Percentiles rank a stretch among this genome's conserved stretches.
Conservation (phyloP, 805 yeast genomes). For the Candida sithepensis region DNA sequence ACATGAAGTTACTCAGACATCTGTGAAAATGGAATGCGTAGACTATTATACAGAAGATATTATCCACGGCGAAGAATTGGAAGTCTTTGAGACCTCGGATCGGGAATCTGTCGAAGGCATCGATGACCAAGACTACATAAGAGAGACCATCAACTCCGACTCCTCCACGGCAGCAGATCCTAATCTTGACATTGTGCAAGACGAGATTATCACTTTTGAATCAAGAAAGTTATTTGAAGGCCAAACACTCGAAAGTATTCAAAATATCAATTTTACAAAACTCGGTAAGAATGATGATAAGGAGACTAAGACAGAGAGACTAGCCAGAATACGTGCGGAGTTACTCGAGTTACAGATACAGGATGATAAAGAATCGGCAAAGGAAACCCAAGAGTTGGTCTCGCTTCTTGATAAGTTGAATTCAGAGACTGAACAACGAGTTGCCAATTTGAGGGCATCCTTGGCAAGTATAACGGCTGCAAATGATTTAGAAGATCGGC, state of each 20-base stretch:
- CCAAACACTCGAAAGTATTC: not conserved
- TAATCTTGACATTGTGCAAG: not conserved
- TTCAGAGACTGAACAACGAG: not conserved
- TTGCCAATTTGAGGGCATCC: not conserved
- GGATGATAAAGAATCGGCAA: conserved; percentile 3
- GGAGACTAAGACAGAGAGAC: not conserved
- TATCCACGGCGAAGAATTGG: conserved; percentile 16
- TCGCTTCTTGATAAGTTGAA: conserved; percentile 5
- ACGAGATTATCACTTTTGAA: not conserved
- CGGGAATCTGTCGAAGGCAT: conserved; percentile 5
- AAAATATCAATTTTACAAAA: not conserved
- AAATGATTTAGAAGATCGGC: too few species aligned
- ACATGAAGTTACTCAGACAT: not conserved
- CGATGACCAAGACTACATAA: too few species aligned
- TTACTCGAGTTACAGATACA: conserved; percentile 1
- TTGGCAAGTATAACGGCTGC: too few species aligned
- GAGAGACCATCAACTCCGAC: not conserved
- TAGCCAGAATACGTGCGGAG: conserved; percentile 2
- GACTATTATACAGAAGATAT: conserved; percentile 29
- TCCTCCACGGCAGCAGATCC: not conserved
- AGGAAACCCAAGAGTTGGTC: not conserved
- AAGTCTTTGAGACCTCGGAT: conserved; percentile 19
- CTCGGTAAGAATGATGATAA: not conserved
- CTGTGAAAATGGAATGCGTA: conserved; percentile 1
- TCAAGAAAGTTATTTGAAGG: conserved; percentile 5